Conservation (phyloP, 495 filamentous ascomycete genomes). For the Antarctomyces pellizariae region DNA sequence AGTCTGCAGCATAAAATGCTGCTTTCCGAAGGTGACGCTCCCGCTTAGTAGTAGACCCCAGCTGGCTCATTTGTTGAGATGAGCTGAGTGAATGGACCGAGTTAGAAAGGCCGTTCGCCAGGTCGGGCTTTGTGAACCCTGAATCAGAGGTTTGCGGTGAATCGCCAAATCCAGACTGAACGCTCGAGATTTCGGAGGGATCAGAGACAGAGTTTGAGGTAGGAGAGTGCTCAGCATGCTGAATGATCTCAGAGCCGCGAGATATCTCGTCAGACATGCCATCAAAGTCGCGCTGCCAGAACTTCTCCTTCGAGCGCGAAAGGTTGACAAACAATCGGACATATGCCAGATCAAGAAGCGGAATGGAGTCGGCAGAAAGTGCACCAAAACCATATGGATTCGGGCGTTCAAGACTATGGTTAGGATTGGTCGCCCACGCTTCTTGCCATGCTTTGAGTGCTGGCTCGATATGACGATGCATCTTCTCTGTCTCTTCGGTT, state of each 20-base stretch:
- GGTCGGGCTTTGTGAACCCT: background rate
- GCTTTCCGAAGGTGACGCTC: constrained; percentile 84
- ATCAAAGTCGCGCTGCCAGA: constrained; percentile 88
- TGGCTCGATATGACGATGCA: constrained; percentile 92
- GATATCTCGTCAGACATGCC: constrained; percentile 80
- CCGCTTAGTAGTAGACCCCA: constrained; percentile 28
- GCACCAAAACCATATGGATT: constrained; percentile 79
- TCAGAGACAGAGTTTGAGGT: constrained; percentile 26
- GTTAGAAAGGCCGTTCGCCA: too few relatives aligned
- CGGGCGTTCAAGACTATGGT: constrained; percentile 71
- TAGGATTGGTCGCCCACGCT: constrained; percentile 71
- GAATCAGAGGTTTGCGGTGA: constrained; percentile 30
- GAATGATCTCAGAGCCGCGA: constrained; percentile 49
- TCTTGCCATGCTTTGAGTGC: constrained; percentile 88
- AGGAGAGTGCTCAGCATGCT: constrained; percentile 46
- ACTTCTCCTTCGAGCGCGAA: constrained; percentile 72
- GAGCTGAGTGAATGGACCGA: background rate
- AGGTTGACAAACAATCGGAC: constrained; percentile 86
- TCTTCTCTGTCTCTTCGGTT: constrained; percentile 72
- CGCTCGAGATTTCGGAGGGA: constrained; percentile 22
- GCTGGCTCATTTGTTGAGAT: constrained; percentile 4
- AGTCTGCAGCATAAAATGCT: constrained; percentile 85
- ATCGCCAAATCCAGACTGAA: constrained; percentile 26
- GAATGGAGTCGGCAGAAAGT: constrained; percentile 81
- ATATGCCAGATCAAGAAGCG: constrained; percentile 83